Evolutionary conservation across 352 stramenopile genomes (phyloP), one percentile per base, ranked within the genome.

Genomic region (Pythium graminicola): DNA sequence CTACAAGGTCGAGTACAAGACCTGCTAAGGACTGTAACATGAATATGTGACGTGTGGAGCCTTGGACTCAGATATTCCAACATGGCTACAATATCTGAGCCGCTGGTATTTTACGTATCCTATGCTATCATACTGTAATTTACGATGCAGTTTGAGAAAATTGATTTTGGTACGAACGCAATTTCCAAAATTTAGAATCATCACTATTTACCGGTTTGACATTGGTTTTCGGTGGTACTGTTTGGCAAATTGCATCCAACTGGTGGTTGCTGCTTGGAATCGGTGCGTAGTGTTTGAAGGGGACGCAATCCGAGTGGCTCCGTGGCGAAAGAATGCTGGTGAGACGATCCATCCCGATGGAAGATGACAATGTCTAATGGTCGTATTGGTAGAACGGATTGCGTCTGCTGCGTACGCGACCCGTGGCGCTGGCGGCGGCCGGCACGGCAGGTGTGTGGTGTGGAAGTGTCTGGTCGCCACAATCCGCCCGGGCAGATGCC

Each of bases 1-100:
- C 44, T 81, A 78, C 68, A 73, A 64, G 55, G 32, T 81, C 54
- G 65, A 60, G 17, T 69, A 60, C 39, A 63, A 63, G 55, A 23
- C 42, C 36, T 63, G 55, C 48, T 51, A 51, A 51, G 14, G 7
- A 17, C 28, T 2, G 0, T 22, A 16, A 9, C 17, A 26, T 36
- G 0, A 11, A 9, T 22, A 17, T 41, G 17, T 4, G 13, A 8
- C 28, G 14, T 13, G 13, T 1, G 17, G 4, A 23, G 11, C n/a
- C 1, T 26, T 10, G 5, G 11, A 5, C 16, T 17, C n/a, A 44
- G 38, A n/a, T 23, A 22, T 16, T 3, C 36, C 17, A 24, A 22
- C n/a, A n/a, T n/a, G n/a, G n/a, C n/a, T n/a, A 43, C 6, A 43
- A 13, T 20, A 13, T 26, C 26, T 8, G 36, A 8, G 36, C 36